Conservation (phyloP, 2,329 filamentous ascomycete genomes). For the Sclerotinia subarctica region DNA sequence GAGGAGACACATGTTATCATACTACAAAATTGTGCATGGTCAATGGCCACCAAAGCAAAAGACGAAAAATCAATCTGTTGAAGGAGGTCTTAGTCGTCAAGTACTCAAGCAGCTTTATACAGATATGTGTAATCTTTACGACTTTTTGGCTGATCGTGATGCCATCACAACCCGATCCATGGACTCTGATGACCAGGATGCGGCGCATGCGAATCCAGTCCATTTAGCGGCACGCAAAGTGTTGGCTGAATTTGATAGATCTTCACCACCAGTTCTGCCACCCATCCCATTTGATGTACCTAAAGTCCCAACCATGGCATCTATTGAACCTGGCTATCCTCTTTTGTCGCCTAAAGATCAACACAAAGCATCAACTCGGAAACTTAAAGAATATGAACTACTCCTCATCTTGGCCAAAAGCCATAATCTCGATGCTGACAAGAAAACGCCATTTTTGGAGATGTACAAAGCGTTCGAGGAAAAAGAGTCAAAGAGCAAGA, state of each 20-base stretch:
- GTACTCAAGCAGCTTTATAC: constrained; percentile 79
- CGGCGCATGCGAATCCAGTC: constrained; percentile 41
- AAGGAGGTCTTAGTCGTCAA: constrained; percentile 79
- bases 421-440: constrained; percentile 72
- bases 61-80: constrained; percentile 83
- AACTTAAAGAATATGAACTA: constrained; percentile 75
- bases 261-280: constrained; percentile 83
- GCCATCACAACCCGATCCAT: constrained; percentile 75
- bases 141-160: constrained; percentile 78
- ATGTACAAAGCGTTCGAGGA: constrained; percentile 70
- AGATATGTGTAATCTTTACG: constrained; percentile 84
- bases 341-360: constrained; percentile 70
- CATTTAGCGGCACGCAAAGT: constrained; percentile 70
- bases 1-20: constrained; percentile 59
- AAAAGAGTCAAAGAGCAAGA: constrained; percentile 62
- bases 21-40: constrained; percentile 65
- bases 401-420: constrained; percentile 73
- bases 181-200: constrained; percentile 53
- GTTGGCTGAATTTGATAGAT: constrained; percentile 83
- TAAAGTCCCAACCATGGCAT: constrained; percentile 65
- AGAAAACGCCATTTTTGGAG: constrained; percentile 60
- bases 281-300: constrained; percentile 89
- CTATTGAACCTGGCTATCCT: constrained; percentile 62
- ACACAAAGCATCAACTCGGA: constrained; percentile 65
- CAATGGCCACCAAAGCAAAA: constrained; percentile 87